These are phyloP conservation scores for Pisolithus marmoratus DNA, from an alignment of 768 basidiomycete species.

Conservation along the genomic window DNA sequence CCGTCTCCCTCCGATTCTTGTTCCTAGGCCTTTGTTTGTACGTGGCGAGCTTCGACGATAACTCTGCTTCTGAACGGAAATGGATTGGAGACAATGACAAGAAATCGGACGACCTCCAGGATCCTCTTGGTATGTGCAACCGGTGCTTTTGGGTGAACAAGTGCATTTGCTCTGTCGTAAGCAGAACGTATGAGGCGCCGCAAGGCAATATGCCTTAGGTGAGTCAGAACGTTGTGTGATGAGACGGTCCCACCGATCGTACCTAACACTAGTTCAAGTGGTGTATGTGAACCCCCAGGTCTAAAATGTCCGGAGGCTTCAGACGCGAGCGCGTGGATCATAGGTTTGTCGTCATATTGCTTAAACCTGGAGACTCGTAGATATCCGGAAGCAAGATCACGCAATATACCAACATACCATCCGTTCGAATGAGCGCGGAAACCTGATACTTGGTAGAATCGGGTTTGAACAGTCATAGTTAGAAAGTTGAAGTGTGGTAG, in stretches of 20 bases:
- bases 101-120: slow-evolving; percentile 24
- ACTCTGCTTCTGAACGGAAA: slow-evolving; percentile 28
- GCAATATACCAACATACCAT: slow-evolving; percentile 12
- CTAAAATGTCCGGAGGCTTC: slow-evolving; percentile 26
- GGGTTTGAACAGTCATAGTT: neutral
- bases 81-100: slow-evolving; percentile 45
- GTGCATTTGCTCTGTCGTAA: slow-evolving; percentile 30
- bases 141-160: slow-evolving; percentile 15
- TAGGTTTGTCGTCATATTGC: slow-evolving; percentile 30
- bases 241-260: neutral
- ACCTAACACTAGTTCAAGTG: slow-evolving; percentile 44
- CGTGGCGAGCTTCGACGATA: slow-evolving; percentile 33
- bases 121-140: slow-evolving; percentile 8
- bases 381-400: neutral
- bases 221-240: neutral
- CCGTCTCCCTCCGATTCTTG: slow-evolving; percentile 17
- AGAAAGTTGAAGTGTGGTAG: too few species aligned
- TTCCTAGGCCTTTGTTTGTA: slow-evolving; percentile 36
- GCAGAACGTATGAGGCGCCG: slow-evolving; percentile 42
- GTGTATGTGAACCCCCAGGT: slow-evolving; percentile 16
- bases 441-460: slow-evolving; percentile 26
- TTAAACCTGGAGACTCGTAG: slow-evolving; percentile 19
- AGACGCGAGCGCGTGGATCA: slow-evolving; percentile 25
- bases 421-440: slow-evolving; percentile 23
- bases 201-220: slow-evolving; percentile 36